Conservation (phyloP, 1,284 basidiomycete genomes). For the Chiua sp. region DNA sequence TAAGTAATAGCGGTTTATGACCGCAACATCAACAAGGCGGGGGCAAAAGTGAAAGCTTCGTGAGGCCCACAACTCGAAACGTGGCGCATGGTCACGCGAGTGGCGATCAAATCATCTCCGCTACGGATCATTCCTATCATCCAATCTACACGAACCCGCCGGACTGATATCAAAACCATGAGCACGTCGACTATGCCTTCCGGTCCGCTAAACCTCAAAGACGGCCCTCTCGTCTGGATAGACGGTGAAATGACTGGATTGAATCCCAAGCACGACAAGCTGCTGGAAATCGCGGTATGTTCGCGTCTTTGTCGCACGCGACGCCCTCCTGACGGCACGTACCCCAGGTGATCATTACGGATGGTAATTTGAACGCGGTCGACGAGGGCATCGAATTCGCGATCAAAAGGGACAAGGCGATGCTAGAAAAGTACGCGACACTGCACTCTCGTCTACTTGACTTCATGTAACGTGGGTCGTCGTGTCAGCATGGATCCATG, state of each 20-base stretch:
- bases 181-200: not conserved
- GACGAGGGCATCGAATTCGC: slow-evolving; percentile 79
- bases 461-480: not conserved
- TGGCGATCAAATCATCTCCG: not conserved
- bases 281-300: slow-evolving; percentile 77
- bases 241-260: slow-evolving; percentile 90
- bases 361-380: slow-evolving; percentile 76
- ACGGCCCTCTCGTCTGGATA: slow-evolving; percentile 85
- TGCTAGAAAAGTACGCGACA: slow-evolving; percentile 62
- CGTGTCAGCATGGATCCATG: slow-evolving; percentile 71
- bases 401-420: slow-evolving; percentile 65
- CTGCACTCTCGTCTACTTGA: not conserved
- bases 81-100: not conserved
- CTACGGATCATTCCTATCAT: not conserved
- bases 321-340: no score
- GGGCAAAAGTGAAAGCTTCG: no score
- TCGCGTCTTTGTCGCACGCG: not conserved
- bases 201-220: slow-evolving; percentile 47
- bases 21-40: no score
- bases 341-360: slow-evolving; percentile 76
- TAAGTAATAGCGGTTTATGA: no score
- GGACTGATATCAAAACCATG: slow-evolving; percentile 11
- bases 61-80: no score
- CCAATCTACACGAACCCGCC: not conserved
- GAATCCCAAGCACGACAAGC: slow-evolving; percentile 65